Base-by-base conservation (phyloP, 345 rosid species). In the Populus davidiana region DNA sequence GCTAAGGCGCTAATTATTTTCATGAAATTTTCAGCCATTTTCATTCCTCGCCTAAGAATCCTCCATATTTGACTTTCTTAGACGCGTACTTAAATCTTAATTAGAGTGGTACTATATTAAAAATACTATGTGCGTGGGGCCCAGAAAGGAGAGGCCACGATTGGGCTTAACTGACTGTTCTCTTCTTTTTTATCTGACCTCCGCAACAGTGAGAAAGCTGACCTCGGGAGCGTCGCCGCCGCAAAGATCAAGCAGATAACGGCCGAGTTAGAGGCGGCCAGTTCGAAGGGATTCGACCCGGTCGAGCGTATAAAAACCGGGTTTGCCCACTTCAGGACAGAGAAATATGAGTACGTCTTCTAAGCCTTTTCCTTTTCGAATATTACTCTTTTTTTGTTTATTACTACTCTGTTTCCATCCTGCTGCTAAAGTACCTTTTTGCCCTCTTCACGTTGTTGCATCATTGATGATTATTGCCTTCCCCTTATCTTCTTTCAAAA, bases 181-280 rank as follows among this genome's bases (percentile, higher is more conserved):
- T 16, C 76, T 27, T 20, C 38, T 14, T 12, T 20, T 47, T 50
- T 12, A 67, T 67, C 21, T 33, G 54, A 75, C 71, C 39, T 76
- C 43, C 54, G 33, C 75, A 67, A 47, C 91, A 96, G 99, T 23
- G 87, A 86, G 75, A 91, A 87, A 77, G 54, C 87, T 11, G 93
- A 88, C 62, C 96, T 96, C 35, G 89, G 82, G 29, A 82, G 84
- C 71, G 78, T 90, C 70, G 99, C 97, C 71, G 98, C 97, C 33
- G 93, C 86, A 56, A 96, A 90, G 85, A 86, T 96, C 75, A 91
- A 86, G 75, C 90, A 86, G 86, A 36, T 96, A 78, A 92, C 96
- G 71, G 90, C 90, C 47, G 99, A 92, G 81, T 84, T 96, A 47
- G 84, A 83, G 81, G 89, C 85, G 8, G 78, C 88, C 50, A 86